Evolutionary conservation across 1,284 basidiomycete species (phyloP), one percentile per base, ranked within the genome.

Genomic region (Pseudozyma flocculosa): DNA sequence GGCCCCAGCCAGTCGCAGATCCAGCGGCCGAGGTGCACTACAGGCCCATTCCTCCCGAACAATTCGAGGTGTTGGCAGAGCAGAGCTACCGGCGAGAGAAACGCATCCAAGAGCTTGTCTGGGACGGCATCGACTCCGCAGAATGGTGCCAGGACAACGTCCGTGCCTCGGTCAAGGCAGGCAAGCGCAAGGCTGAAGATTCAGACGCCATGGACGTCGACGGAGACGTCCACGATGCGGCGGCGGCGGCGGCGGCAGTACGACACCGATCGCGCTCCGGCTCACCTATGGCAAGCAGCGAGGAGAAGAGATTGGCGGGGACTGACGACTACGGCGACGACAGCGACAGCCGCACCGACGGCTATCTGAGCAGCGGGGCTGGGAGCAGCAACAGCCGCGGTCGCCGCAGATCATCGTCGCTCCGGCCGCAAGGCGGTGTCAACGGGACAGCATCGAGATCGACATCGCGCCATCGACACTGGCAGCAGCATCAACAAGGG

Each of bases 181-280:
- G 36, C 14, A 37, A 37, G 36, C 36, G 18, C 36, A 37, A 37
- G 18, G 15, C 36, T 4, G 7, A 7, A 4, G 36, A 37, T 4
- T 19, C 36, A 17, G 36, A 37, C 18, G 36, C 7, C 36, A 19
- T 37, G 36, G 17, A 37, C 14, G 36, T 37, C 17, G 36, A 37
- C 36, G 15, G 52, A 41, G 2, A 22, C 21, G 17, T 19, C 53
- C n/a, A 14, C n/a, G 7, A 40, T 29, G 3, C 38, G 52, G 29
- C 39, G 45, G 19, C 51, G 55, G 44, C 54, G 52, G 8, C 40
- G 32, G 23, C 48, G 49, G 11, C 14, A 39, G 17, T 46, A 45
- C 23, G 23, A 19, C 36, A 41, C 36, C 2, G 24, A 42, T 0
- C n/a, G n/a, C n/a, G n/a, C n/a, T n/a, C n/a, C n/a, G n/a, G n/a